phyloP scores from a whole-genome alignment of 192 early-diverging fungal species.

The Coemansia sp. region DNA sequence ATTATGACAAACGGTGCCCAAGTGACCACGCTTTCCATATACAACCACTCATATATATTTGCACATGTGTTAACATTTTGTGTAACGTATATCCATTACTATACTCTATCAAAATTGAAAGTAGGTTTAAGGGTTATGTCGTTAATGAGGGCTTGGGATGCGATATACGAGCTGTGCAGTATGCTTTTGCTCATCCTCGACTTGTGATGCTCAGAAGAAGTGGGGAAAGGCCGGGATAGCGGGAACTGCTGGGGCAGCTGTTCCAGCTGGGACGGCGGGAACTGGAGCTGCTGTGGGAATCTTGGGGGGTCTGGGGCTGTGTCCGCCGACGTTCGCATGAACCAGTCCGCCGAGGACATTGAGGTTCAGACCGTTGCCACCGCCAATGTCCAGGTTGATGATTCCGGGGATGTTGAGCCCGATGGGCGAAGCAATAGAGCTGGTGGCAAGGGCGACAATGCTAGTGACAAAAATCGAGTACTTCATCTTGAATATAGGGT shows the following conservation, averaged over 20 bases:
- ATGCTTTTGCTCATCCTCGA: neutral
- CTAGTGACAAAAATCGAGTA: constrained; percentile 2
- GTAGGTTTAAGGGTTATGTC: neutral
- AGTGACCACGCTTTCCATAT: neutral
- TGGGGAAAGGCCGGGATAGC: neutral
- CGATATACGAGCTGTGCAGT: neutral
- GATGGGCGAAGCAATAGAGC: constrained; percentile 10
- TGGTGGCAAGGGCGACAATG: constrained; percentile 3
- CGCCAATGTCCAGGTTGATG: constrained; percentile 24
- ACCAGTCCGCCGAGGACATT: constrained; percentile 41
- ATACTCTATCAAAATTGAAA: neutral
- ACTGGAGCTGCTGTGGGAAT: neutral
- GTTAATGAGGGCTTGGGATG: neutral
- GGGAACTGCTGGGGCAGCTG: neutral
- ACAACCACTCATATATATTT: neutral
- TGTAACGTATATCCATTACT: neutral
- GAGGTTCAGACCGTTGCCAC: constrained; percentile 17
- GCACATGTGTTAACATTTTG: neutral
- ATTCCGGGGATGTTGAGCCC: constrained; percentile 38
- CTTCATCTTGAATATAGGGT: constrained; percentile 11
- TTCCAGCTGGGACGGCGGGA: no score
- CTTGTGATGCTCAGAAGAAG: neutral
- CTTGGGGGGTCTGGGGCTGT: constrained; percentile 1
- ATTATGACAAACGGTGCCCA: neutral
- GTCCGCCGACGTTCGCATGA: constrained; percentile 28